Evolutionary conservation across 2,329 filamentous ascomycete genomes (phyloP).

Genomic region (Diaporthe sp.): DNA sequence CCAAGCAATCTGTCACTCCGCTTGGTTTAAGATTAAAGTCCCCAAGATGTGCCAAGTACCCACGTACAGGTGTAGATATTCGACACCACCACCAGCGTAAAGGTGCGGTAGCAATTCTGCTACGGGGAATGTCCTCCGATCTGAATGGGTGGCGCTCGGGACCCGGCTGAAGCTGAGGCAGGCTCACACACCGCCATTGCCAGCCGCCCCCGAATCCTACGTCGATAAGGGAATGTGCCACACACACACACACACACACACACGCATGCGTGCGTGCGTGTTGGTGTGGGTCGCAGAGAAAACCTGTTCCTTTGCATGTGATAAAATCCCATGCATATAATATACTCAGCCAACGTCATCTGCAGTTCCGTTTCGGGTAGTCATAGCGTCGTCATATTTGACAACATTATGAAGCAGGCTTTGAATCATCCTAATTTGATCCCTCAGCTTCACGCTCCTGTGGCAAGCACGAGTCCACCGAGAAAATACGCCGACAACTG

Average conservation of each 20-base stretch:
- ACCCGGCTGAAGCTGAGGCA: not conserved
- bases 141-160: not conserved
- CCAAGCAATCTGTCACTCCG: not conserved
- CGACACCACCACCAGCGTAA: not conserved
- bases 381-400: constrained; percentile 15
- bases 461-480: no score
- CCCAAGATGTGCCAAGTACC: not conserved
- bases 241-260: not conserved
- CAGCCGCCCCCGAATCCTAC: constrained; percentile 10
- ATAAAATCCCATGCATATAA: not conserved
- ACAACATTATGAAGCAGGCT: not conserved
- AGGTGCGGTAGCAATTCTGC: not conserved
- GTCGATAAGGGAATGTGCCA: not conserved
- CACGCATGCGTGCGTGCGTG: not conserved
- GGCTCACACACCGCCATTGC: constrained; percentile 10
- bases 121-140: not conserved
- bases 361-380: not conserved
- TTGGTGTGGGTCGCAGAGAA: not conserved
- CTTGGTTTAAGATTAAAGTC: no score
- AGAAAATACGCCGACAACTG: not conserved
- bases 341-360: not conserved
- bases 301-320: constrained; percentile 19
- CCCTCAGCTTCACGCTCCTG: not conserved
- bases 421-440: not conserved
- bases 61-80: not conserved